A percentile compares a stretch with the other conserved stretches of the same genome.
phyloP scores from a whole-genome alignment of 148 eudicot species.

The Oxyria digyna region DNA sequence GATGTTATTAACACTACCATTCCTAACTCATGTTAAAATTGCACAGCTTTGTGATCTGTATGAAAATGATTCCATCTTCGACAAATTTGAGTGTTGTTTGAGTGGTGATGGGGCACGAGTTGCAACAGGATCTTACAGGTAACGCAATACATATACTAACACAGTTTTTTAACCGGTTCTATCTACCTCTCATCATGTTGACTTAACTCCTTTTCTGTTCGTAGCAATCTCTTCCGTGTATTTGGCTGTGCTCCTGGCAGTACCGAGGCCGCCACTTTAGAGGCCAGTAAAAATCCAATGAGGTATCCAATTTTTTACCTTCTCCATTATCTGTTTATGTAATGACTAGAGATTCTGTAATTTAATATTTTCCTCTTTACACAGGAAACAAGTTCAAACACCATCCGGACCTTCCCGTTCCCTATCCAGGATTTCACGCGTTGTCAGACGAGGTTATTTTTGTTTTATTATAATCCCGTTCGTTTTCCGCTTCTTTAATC shows the following conservation, averaged over 20 bases:
- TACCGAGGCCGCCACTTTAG: conserved; percentile 81
- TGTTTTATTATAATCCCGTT: neutral
- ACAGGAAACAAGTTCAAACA: conserved; percentile 80
- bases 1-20: neutral
- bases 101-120: conserved; percentile 78
- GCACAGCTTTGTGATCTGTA: conserved; percentile 78
- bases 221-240: conserved; percentile 95
- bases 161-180: neutral
- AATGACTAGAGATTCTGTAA: neutral
- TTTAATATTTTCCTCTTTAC: neutral
- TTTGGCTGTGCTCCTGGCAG: conserved; percentile 75
- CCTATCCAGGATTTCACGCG: conserved; percentile 54
- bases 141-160: neutral
- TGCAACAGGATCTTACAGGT: conserved; percentile 96
- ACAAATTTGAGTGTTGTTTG: conserved; percentile 89
- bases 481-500: neutral
- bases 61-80: conserved; percentile 89
- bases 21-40: neutral
- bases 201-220: conserved; percentile 3
- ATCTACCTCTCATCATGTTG: neutral
- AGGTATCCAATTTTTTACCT: conserved; percentile 32
- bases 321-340: neutral
- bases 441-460: conserved; percentile 56
- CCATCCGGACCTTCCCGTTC: conserved; percentile 48
- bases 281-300: conserved; percentile 97